Conservation (phyloP, 2,329 filamentous ascomycete genomes). For the Trichoderma endophyticum region DNA sequence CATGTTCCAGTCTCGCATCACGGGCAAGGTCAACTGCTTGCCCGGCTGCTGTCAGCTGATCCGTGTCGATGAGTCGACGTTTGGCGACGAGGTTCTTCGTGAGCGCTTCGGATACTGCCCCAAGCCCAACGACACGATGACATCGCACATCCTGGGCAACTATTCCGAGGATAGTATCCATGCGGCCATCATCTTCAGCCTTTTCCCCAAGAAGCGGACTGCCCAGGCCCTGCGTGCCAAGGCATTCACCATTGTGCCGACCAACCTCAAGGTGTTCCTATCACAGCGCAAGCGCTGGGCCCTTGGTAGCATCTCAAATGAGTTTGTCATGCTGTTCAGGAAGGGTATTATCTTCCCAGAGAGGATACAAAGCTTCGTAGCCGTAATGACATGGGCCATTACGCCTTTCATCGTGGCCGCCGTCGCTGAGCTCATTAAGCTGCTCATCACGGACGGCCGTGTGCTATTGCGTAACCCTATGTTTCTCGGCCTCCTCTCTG, state of each 20-base stretch:
- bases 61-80: constrained; percentile 47
- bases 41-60: constrained; percentile 50
- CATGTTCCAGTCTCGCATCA: constrained; percentile 48
- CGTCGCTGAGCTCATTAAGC: constrained; percentile 35
- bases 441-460: constrained; percentile 33
- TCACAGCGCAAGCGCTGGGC: constrained; percentile 50
- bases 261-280: constrained; percentile 45
- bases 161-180: constrained; percentile 51
- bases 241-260: constrained; percentile 46
- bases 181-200: constrained; percentile 46
- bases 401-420: constrained; percentile 44
- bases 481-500: constrained; percentile 37
- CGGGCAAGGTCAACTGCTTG: constrained; percentile 48
- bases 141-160: constrained; percentile 47
- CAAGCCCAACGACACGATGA: constrained; percentile 47
- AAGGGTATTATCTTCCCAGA: constrained; percentile 43
- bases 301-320: constrained; percentile 46
- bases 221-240: constrained; percentile 46
- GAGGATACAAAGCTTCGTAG: constrained; percentile 42
- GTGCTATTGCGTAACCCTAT: constrained; percentile 35
- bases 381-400: constrained; percentile 46
- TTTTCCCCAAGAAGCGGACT: constrained; percentile 42
- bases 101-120: constrained; percentile 48
- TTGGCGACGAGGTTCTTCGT: constrained; percentile 44
- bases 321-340: constrained; percentile 47